A percentile compares a stretch with the other conserved stretches of the same genome.
These are phyloP conservation scores for Naganishia friedmannii DNA, from an alignment of 768 basidiomycete species.

Conservation along the genomic window DNA sequence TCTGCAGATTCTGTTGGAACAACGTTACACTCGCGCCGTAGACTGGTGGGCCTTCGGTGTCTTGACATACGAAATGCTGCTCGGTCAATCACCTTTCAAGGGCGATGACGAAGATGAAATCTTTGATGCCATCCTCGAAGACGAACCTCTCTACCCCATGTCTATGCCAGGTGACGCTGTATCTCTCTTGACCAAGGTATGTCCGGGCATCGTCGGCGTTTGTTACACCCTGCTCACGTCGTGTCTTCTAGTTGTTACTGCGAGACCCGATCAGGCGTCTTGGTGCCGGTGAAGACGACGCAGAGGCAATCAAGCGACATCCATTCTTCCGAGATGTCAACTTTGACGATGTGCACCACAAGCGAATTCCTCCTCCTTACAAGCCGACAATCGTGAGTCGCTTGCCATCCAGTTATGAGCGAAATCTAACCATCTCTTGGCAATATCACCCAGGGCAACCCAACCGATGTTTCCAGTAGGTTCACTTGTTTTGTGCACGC, in stretches of 20 bases:
- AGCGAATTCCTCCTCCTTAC: constrained; percentile 94
- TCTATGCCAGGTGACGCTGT: constrained; percentile 98
- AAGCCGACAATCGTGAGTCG: constrained; percentile 85
- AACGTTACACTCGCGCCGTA: constrained; percentile 95
- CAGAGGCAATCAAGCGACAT: constrained; percentile 94
- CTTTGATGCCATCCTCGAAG: constrained; percentile 97
- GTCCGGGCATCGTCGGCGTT: constrained; percentile 11
- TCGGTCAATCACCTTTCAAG: constrained; percentile 98
- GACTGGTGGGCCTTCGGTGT: constrained; percentile 99
- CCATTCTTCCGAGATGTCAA: constrained; percentile 98
- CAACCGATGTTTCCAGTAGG: constrained; percentile 35
- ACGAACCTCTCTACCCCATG: constrained; percentile 96
- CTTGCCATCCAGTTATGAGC: constrained; percentile 62
- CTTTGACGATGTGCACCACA: constrained; percentile 95
- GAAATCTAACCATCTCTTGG: neutral
- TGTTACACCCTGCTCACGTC: neutral
- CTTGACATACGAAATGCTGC: constrained; percentile 95
- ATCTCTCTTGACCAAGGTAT: constrained; percentile 86
- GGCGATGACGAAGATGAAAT: constrained; percentile 99
- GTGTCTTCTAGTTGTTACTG: constrained; percentile 67
- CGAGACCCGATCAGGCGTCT: constrained; percentile 86
- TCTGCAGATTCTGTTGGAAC: constrained; percentile 88
- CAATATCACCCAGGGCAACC: constrained; percentile 30
- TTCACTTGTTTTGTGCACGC: constrained; percentile 6
- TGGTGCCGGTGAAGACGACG: constrained; percentile 86